Base-by-base conservation (phyloP, 495 filamentous ascomycete species). In the Wilcoxina mikolae region DNA sequence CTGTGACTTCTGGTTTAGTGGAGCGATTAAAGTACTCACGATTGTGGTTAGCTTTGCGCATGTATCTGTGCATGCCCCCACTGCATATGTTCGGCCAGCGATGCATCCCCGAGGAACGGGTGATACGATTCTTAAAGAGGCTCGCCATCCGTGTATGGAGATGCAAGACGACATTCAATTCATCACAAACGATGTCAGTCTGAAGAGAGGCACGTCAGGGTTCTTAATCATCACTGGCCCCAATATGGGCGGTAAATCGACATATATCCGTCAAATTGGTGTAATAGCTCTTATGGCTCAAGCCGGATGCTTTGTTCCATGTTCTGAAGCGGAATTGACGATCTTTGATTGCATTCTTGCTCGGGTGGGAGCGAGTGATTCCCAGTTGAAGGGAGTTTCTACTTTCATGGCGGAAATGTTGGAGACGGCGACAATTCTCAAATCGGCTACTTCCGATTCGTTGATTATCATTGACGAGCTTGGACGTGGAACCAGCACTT, bases 401-500 rank as follows among this genome's bases (percentile, higher is more conserved):
- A 99, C 91, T 0, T 99, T 99, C 74, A 99, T 99, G 93, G 93
- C 93, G 0, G 91, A 99, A 72, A 99, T 99, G 91, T 76, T 99
- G 24, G 91, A 99, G 65, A 99, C 91, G 0, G 86, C 91, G 54
- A 95, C 95, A 63, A 99, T 99, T 57, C 83, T 99, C 65, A 96
- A 96, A 70, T 89, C 85, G 3, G 91, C 91, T 2, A 96, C 91
- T 1, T 81, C 81, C 5, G 91, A 96, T 62, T 89, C 83, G 3
- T 74, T 99, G 49, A 94, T 99, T 67, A 95, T 99, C 69, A 94
- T 96, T 61, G 93, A 99, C 70, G 91, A 99, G 70, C 80, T 99
- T n/a, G 91, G 91, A 25, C 84, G 91, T 54, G 91, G 91, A 49
- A 99, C 91, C 1, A 95, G 87, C 56, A 99, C 93, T 0, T 99